Base-by-base conservation (phyloP, 495 filamentous ascomycete genomes). In the Daldinia concentrica region DNA sequence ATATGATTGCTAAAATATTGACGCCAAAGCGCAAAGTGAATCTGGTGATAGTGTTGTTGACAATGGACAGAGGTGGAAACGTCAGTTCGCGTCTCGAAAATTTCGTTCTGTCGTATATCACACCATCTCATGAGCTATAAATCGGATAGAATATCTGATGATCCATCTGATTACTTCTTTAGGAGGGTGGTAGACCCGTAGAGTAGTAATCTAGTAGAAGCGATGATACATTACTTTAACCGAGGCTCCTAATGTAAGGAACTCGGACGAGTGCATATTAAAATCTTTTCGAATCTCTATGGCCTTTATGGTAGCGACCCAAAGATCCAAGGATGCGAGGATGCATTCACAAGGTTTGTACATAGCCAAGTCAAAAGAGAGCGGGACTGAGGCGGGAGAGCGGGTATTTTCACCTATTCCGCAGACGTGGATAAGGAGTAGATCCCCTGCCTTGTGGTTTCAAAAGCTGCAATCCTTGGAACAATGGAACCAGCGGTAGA, bases 401-500 rank as follows among this genome's bases (percentile, higher is more conserved):
- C 9, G 17, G 27, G 54, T 57, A 34, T 58, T 39, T 8, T 37
- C 12, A 27, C 30, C 41, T 19, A 29, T 54, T 57, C 54, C 30
- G 30, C 7, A 30, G 54, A 6, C 22, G 14, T 57, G 26, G 51
- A 36, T 64, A 9, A 34, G 27, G n/a, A 32, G 24, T 12, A 48
- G 27, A 32, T 43, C 27, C 58, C 39, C 22, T 58, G 43, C 12
- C 30, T 27, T 32, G 29, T 29, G n/a, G 54, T 66, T 66, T 66
- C 55, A 59, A 65, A 22, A 50, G 3, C 15, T 66, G 24, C 37
- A 54, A 58, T 37, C 43, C 30, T 60, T 51, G 34, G 29, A 66
- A 66, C 32, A 24, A n/a, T 58, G 29, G 64, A 59, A 54, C 64
- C 22, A 59, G 36, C 57, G n/a, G 22, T 26, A 51, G n/a, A 60